Evolutionary conservation across 352 stramenopile genomes (phyloP), one percentile per base, ranked within the genome.

Genomic region (Globisporangium heterothallicum): DNA sequence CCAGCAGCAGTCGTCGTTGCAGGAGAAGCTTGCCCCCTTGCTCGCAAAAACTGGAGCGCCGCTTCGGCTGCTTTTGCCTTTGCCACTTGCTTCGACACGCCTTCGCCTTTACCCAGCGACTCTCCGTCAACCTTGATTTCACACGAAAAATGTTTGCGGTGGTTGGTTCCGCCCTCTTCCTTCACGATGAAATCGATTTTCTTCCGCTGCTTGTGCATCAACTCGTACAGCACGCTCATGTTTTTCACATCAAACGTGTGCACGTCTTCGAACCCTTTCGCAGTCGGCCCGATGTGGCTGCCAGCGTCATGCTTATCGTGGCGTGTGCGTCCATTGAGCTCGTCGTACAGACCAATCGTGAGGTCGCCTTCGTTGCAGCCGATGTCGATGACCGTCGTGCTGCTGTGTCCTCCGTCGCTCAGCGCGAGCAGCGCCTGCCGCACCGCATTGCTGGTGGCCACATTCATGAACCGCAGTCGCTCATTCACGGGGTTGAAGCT

Each of bases 291-390:
- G 30, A 19, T 53, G 13, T 16, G 42, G 36, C 36, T 41, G 42
- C 25, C n/a, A 12, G 19, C n/a, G 49, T 42, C 7, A 34, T n/a
- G n/a, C n/a, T n/a, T n/a, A n/a, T 16, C 18, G 0, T 9, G n/a
- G 6, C 41, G 21, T 34, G 24, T 12, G 24, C 51, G 44, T n/a
- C 71, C 65, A 38, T 66, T 66, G 2, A 92, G 59, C n/a, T 63
- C 68, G n/a, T 86, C 56, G 56, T 82, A 88, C 3, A 92, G 53
- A 0, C 74, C 78, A 24, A 88, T 72, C 0, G 78, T 92, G 41
- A 92, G 66, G 45, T 92, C 72, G 22, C 74, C 80, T 86, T 93
- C 83, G 49, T 93, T 91, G 59, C 83, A 92, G 29, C 83, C 80
- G 57, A 94, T 67, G 61, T 89, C 83, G n/a, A 91, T 58, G 40